Base-by-base conservation (phyloP, 176 grass and related monocot species). In the Miscanthus lutarioriparius region DNA sequence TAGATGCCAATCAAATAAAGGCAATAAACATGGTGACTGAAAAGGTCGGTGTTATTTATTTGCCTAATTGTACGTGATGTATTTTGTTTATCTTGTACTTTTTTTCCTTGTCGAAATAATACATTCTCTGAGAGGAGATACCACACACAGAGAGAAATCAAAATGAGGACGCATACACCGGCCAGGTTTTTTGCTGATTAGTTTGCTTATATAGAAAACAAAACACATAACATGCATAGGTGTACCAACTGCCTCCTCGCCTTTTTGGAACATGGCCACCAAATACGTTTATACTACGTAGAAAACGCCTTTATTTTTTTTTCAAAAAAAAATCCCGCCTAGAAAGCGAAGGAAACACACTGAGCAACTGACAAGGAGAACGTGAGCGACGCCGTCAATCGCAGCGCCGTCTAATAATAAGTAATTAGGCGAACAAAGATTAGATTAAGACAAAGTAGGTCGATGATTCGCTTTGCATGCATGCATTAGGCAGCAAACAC, bases 401-500 rank as follows among this genome's bases (percentile, higher is more conserved):
- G 6, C 35, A 53, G 23, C 58, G 72, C 43, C 35, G 72, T 27
- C 33, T 53, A 43, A 43, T 43, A 43, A 43, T 47, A 15, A 15
- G 4, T 35, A 61, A 40, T 84, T 12, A 68, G n/a, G 62, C 8
- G 32, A 67, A 27, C 2, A 71, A n/a, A 47, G 26, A 78, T 36
- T 70, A 78, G 40, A 33, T 35, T 58, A 78, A 77, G 49, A 45
- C 6, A 47, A 36, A 56, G 20, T 3, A 49, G 3, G 4, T 36
- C 3, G 7, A 80, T 37, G 36, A 80, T 49, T 37, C 4, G 12
- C 30, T 17, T 16, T 83, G 14, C 41, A 83, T 84, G 80, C 82
- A 67, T 82, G 65, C 66, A 40, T 84, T 28, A 67, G 44, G 44
- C n/a, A 14, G 82, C n/a, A 26, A 10, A 36, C 70, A 76, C 45